Evolutionary conservation across 2,329 filamentous ascomycete species (phyloP), one percentile per base, ranked within the genome.

Genomic region (Neurospora crassa): DNA sequence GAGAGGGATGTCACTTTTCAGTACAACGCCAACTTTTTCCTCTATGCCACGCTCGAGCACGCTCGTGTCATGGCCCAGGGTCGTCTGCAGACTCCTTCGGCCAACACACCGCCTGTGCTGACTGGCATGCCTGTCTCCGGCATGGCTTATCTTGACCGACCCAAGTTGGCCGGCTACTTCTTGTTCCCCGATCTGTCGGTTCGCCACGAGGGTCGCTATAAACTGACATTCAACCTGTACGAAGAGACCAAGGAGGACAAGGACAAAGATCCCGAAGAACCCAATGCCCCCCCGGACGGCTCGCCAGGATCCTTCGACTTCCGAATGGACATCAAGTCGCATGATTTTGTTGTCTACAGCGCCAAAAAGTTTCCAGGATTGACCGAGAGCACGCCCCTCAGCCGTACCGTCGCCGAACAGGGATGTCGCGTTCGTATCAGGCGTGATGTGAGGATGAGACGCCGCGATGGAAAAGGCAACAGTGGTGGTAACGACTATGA

Each of bases 321-420:
- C 83, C 88, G 94, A 70, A 88, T 97, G 82, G 93, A 97, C 80
- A 92, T 97, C 77, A 94, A 95, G 84, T 97, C 96, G 0, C 83
- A 87, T 14, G 89, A 92, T 0, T 98, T 99, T 80, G 90, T 89
- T 68, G 96, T 98, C 59, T 98, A 88, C 84, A 97, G 94, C 77
- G 96, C 96, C 69, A 99, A 98, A 89, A 98, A 97, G 84, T 99
- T 99, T 83, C 96, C 96, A 18, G 96, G 95, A 20, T 84, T 98
- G 72, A 91, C 92, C 67, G 93, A 96, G 80, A 97, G 94, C 83
- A 99, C 96, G 0, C 84, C 88, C 14, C 85, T 98, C 68, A 97
- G 94, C 82, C 91, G 94, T 74, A 91, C 93, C 43, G 94, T 99
- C 63, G 94, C 95, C 20, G 95, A 99, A 81, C 96, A 99, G 82